These are phyloP conservation scores for Capillidium rhysosporum DNA, from an alignment of 371 early-diverging fungal genomes.

Conservation along the genomic window DNA sequence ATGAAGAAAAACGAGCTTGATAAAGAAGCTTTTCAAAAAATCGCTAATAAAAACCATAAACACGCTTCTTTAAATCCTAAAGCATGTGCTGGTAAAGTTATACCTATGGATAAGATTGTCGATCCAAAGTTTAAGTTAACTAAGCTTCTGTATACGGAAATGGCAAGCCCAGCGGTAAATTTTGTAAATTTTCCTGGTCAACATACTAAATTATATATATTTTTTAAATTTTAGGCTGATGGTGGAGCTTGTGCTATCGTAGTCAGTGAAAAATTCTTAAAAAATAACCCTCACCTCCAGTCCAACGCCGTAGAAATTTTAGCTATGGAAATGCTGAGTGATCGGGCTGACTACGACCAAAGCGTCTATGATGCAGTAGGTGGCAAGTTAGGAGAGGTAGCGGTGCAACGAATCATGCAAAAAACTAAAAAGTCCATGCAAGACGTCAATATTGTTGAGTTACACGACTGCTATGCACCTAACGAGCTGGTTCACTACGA, in stretches of 20 bases:
- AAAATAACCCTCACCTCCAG: constrained; percentile 28
- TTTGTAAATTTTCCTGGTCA: background rate
- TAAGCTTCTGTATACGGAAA: background rate
- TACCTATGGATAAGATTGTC: background rate
- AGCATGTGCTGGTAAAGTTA: background rate
- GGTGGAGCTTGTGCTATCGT: constrained; percentile 47
- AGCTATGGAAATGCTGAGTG: constrained; percentile 52
- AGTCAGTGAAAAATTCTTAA: constrained; percentile 44
- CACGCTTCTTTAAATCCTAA: background rate
- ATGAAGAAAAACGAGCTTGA: background rate
- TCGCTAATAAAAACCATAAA: background rate
- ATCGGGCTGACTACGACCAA: constrained; percentile 34
- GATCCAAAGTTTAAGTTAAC: background rate
- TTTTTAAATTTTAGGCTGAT: constrained; percentile 17
- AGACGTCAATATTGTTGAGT: constrained; percentile 48
- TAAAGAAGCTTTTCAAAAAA: background rate
- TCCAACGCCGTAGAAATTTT: constrained; percentile 49
- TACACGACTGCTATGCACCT: constrained; percentile 67
- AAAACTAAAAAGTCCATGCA: constrained; percentile 33
- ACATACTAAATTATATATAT: background rate
- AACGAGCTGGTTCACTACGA: constrained; percentile 66
- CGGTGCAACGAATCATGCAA: constrained; percentile 27
- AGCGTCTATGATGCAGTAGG: constrained; percentile 48
- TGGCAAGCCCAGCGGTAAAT: background rate
- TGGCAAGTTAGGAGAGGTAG: constrained; percentile 46